Base-by-base conservation (phyloP, 345 rosid genomes). In the Eutrema yunnanense region DNA sequence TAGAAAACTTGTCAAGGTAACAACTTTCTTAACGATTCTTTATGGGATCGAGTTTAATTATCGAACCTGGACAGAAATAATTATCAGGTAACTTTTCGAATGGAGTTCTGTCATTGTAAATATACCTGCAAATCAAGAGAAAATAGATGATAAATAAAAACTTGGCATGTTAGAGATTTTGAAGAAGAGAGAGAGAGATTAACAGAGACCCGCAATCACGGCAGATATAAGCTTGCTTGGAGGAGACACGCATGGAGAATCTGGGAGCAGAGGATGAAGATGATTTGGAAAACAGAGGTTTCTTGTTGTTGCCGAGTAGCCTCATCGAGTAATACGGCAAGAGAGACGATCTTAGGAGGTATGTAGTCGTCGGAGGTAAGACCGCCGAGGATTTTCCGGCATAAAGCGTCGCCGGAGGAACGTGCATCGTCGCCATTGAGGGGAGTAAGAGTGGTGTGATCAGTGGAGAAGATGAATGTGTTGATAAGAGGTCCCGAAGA, bases 141-240 rank as follows among this genome's bases (percentile, higher is more conserved):
- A 65, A 44, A 43, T 46, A 27, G 37, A 47, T 54, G 37, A 36
- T 34, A 4, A 38, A 14, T 14, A 9, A 53, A 22, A 52, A 7
- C n/a, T 44, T 61, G 22, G 22, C 37, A 44, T 47, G 37, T 63
- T 19, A 9, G 34, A 49, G 49, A 32, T 6, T 8, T 34, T 41
- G 29, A 2, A 54, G 33, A 51, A 33, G 36, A 37, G 6, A 48
- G 29, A 44, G 3, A 2, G 26, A 62, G 62, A 19, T 8, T 66
- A 9, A 47, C 38, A 30, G 5, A 49, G 19, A 94, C 97, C 99
- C 99, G 84, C 99, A 94, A 66, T 94, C 97, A 13, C 97, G 91
- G 77, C 97, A 94, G 32, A 94, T 91, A 70, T 89, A 91, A 42
- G 96, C 82, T 82, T 91, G 89, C 75, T 89, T 89, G 76, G 97